These are phyloP conservation scores for Candida vaughaniae DNA, from an alignment of 805 yeast genomes.

Conservation along the genomic window DNA sequence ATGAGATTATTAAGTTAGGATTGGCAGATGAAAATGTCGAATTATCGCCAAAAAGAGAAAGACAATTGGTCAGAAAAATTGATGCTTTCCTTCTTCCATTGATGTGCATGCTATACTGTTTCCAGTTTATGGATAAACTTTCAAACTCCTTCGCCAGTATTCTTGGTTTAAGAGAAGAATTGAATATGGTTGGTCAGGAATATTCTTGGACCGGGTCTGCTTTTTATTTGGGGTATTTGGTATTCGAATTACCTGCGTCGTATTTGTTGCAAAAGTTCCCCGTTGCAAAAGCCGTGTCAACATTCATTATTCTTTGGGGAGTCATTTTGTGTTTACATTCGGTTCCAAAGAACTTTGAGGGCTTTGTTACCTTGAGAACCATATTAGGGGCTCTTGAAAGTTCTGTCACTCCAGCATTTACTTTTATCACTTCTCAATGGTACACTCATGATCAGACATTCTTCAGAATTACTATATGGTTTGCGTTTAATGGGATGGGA, in stretches of 20 bases:
- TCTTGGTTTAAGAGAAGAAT: conserved; percentile 36
- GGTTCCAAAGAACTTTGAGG: conserved; percentile 40
- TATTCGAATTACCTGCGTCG: conserved; percentile 51
- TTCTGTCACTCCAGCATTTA: conserved; percentile 41
- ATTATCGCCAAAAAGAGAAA: conserved; percentile 17
- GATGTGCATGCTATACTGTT: conserved; percentile 24
- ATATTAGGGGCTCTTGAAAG: conserved; percentile 41
- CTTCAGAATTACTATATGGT: conserved; percentile 35
- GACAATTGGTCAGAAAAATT: conserved; percentile 20
- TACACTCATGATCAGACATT: conserved; percentile 33
- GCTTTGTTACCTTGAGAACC: conserved; percentile 37
- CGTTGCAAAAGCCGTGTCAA: conserved; percentile 49
- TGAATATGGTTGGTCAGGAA: conserved; percentile 34
- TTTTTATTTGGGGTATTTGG: conserved; percentile 57
- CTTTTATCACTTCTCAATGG: conserved; percentile 36
- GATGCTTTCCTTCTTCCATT: conserved; percentile 26
- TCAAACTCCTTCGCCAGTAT: conserved; percentile 39
- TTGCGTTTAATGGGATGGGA: conserved; percentile 35
- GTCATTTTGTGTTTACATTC: conserved; percentile 52
- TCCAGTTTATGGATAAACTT: conserved; percentile 38
- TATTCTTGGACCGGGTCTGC: conserved; percentile 40
- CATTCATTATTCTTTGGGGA: conserved; percentile 63
- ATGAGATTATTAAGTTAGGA: conserved; percentile 37
- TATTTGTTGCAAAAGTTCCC: conserved; percentile 54
- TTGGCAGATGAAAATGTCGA: conserved; percentile 18